Percentiles rank a stretch among this genome's conserved stretches.
phyloP scores from a whole-genome alignment of 352 stramenopile genomes.

The Globisporangium okanoganense region DNA sequence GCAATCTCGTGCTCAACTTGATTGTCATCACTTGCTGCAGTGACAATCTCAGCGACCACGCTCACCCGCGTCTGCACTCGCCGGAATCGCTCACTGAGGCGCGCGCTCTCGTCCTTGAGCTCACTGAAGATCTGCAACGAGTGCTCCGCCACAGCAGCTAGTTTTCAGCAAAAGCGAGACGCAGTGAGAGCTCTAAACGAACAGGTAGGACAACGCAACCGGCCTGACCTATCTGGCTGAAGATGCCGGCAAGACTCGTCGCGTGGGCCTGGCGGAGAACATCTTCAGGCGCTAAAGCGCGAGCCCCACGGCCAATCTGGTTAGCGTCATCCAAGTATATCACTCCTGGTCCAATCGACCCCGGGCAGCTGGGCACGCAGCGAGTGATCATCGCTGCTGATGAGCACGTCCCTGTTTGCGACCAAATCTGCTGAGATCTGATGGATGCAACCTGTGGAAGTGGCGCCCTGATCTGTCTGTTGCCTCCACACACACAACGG shows the following conservation, averaged over 20 bases:
- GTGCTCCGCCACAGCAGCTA: conserved; percentile 44
- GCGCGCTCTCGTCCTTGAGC: conserved; percentile 33
- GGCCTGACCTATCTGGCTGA: conserved; percentile 46
- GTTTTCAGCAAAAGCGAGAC: too few species aligned
- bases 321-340: not conserved
- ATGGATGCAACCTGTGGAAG: not conserved
- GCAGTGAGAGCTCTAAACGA: too few species aligned
- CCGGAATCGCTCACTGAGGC: conserved; percentile 24
- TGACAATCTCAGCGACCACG: conserved; percentile 24
- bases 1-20: conserved; percentile 9
- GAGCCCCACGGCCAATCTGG: not conserved
- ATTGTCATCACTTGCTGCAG: conserved; percentile 2
- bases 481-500: not conserved
- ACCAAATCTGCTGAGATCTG: not conserved
- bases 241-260: conserved; percentile 37
- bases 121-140: conserved; percentile 52
- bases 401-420: too few species aligned
- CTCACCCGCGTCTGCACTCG: conserved; percentile 30
- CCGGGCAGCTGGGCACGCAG: conserved; percentile 1
- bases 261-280: conserved; percentile 43
- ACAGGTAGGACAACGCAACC: too few species aligned
- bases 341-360: not conserved
- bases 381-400: conserved; percentile 11
- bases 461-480: not conserved
- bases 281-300: conserved; percentile 25